phyloP scores from a whole-genome alignment of 78 protist genomes.

The Speleostelium caveatum region DNA sequence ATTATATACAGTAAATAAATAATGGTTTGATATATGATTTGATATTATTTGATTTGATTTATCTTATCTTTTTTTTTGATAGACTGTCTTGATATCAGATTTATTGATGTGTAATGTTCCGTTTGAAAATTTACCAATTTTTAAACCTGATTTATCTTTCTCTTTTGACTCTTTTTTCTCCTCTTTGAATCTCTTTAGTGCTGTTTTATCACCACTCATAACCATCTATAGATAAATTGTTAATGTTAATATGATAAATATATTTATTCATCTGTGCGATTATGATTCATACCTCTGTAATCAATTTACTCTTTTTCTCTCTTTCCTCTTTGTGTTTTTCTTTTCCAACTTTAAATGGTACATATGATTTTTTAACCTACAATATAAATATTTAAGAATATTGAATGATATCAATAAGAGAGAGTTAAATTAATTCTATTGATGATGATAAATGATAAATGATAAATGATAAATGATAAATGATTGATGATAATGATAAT shows the following conservation, averaged over 20 bases:
- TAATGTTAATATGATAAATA: neutral
- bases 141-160: neutral
- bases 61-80: neutral
- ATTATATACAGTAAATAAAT: no score
- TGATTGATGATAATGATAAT: neutral
- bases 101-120: constrained; percentile 22
- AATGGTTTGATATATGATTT: no score
- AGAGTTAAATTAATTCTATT: no score
- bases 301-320: neutral
- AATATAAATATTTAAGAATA: no score
- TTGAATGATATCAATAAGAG: no score
- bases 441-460: no score
- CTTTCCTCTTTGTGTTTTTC: neutral
- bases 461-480: no score
- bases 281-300: constrained; percentile 3
- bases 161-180: neutral
- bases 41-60: no score
- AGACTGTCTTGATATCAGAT: constrained; percentile 23
- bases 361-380: neutral
- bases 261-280: neutral
- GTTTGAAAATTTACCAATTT: constrained; percentile 11
- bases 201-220: constrained; percentile 24
- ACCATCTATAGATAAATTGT: neutral
- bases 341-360: constrained; percentile 18
- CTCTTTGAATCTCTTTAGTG: neutral